These are phyloP conservation scores for Penicillium coffeae DNA, from an alignment of 495 filamentous ascomycete genomes.

Conservation along the genomic window DNA sequence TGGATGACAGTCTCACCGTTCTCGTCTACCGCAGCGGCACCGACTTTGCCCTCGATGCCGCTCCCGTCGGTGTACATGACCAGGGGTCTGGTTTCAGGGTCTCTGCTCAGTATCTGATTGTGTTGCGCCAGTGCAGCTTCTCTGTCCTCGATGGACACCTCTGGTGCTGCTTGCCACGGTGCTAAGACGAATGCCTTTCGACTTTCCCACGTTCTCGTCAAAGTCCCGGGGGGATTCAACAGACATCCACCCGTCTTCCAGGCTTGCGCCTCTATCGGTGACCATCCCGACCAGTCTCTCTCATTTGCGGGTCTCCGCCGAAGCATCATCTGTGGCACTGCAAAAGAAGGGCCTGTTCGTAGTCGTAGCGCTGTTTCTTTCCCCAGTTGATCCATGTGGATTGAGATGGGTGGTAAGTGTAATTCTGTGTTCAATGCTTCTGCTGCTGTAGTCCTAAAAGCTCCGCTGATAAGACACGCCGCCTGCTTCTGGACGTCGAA, in stretches of 20 bases:
- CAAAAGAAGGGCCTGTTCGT: conserved; percentile 3
- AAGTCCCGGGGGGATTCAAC: conserved; percentile 1
- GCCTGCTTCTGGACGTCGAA: conserved; percentile 5
- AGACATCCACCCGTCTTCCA: conserved; percentile 15
- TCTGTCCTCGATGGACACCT: conserved; percentile 11
- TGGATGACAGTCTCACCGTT: not conserved
- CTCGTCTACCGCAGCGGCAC: not conserved
- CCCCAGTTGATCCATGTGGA: conserved; percentile 11
- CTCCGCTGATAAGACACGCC: conserved; percentile 8
- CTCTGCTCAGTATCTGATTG: too few relatives aligned
- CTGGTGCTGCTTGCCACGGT: conserved; percentile 13
- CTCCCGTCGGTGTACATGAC: conserved; percentile 12
- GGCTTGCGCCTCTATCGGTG: conserved; percentile 12
- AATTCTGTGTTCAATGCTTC: conserved; percentile 12
- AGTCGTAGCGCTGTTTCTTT: conserved; percentile 8
- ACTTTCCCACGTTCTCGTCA: conserved; percentile 12
- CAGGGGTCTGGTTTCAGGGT: conserved; percentile 1
- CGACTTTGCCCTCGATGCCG: conserved; percentile 9
- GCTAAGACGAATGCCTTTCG: conserved; percentile 12
- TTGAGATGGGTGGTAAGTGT: conserved; percentile 6
- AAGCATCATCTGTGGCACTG: too few relatives aligned
- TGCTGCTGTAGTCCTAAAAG: conserved; percentile 1
- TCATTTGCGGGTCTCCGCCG: too few relatives aligned
- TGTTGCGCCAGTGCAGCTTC: too few relatives aligned
- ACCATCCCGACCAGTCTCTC: too few relatives aligned